A percentile compares a stretch with the other conserved stretches of the same genome.
Evolutionary conservation across 2,329 filamentous ascomycete genomes (phyloP).

Genomic region (Cercospora sp.): DNA sequence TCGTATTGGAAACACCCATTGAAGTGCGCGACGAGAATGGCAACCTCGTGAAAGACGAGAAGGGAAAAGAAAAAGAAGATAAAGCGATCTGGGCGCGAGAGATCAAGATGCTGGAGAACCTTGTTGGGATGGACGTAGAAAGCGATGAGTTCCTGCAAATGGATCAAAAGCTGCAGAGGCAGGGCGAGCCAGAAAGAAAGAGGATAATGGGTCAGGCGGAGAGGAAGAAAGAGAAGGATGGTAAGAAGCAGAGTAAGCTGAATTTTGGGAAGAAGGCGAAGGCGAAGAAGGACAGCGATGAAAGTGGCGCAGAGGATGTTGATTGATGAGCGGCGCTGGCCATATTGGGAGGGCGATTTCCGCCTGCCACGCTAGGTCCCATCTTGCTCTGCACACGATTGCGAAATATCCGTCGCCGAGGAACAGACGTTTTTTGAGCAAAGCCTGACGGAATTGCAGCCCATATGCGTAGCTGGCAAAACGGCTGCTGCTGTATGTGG

Average conservation of each 20-base stretch:
- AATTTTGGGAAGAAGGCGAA: slow-evolving; percentile 38
- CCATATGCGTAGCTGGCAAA: neutral
- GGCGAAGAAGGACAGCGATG: slow-evolving; percentile 23
- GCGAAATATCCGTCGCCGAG: neutral
- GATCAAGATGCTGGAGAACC: slow-evolving; percentile 87
- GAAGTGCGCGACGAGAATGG: slow-evolving; percentile 67
- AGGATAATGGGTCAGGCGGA: slow-evolving; percentile 79
- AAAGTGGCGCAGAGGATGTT: neutral
- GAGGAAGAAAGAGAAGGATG: slow-evolving; percentile 65
- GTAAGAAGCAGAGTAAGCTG: slow-evolving; percentile 46
- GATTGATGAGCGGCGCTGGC: neutral
- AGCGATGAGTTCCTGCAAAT: slow-evolving; percentile 68
- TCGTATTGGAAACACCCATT: slow-evolving; percentile 96
- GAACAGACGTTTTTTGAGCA: neutral
- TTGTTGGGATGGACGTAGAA: slow-evolving; percentile 80
- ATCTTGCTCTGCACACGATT: neutral
- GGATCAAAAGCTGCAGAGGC: slow-evolving; percentile 64
- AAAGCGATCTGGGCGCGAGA: slow-evolving; percentile 85
- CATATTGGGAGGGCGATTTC: neutral
- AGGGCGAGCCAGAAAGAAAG: slow-evolving; percentile 69
- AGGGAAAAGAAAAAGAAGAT: slow-evolving; percentile 64
- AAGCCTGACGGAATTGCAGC: neutral
- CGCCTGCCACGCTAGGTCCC: neutral
- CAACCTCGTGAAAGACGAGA: slow-evolving; percentile 48
- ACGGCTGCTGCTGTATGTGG: neutral